Base-by-base conservation (phyloP, 352 stramenopile genomes). In the Phytophthora agathidicida region DNA sequence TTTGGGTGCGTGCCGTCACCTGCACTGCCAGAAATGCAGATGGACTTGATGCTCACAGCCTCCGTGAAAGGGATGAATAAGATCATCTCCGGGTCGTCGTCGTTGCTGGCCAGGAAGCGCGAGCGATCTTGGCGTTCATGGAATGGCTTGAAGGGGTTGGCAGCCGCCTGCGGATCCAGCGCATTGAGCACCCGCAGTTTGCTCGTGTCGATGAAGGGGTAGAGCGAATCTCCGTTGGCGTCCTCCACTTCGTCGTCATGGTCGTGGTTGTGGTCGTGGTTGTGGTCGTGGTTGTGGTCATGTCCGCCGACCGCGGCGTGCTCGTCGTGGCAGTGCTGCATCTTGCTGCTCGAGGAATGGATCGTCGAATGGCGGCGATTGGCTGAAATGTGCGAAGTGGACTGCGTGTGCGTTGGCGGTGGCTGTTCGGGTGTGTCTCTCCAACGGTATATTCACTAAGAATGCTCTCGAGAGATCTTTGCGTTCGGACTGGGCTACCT, bases 51-150 rank as follows among this genome's bases (percentile, higher is more conserved):
- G 57, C 77, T 94, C 54, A 94, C 86, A 6, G 85, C 83, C 64
- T 96, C 85, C 5, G 86, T 96, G 57, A 96, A 96, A 57, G 86
- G 84, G 44, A 94, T 86, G 59, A 77, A 93, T 24, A 96, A 37
- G 39, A 96, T 89, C 60, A 96, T 73, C 61, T 96, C 86, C 3
- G 86, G 84, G 49, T 96, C 86, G 53, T 88, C 84, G 10, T 93
- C 80, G 55, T 94, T 90, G 75, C 80, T 92, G 36, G 65, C 57
- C 32, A 96, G 61, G 49, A 81, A 89, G 37, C 75, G 80, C 22
- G 71, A 78, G 59, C 65, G 83, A 36, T 91, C 80, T 11, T 78
- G 70, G 48, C 86, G 84, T 16, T 92, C 77, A 60, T 89, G 73
- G 57, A 82, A 90, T 17, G 84, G 78, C 65, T 96, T 96, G 76